Evolutionary conservation across 2,329 filamentous ascomycete genomes (phyloP), one percentile per base, ranked within the genome.

Genomic region (Colletotrichum noveboracense): DNA sequence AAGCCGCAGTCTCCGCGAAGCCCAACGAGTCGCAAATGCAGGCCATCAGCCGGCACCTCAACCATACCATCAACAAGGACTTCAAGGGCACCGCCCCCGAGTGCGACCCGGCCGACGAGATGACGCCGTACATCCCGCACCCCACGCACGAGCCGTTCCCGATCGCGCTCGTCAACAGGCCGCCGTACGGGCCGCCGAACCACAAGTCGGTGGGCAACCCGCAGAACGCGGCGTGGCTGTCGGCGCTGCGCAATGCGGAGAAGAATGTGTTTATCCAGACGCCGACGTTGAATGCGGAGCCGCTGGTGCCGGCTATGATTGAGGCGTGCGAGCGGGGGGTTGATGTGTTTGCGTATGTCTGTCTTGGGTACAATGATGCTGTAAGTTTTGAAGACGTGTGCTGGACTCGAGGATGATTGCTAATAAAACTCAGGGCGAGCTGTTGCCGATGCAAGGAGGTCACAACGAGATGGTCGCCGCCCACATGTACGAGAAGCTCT

Each of bases 301-400:
- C 91, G 0, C 85, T 96, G 0, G 80, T 95, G 0, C 89, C 91
- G 0, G 92, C 92, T 1, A 88, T 96, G 5, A 80, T 90, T 1
- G 88, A 88, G 5, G 94, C 94, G 0, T 89, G 93, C n/a, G 88
- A 91, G 75, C 87, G 94, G 2, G 94, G 94, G 0, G 84, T 96
- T 0, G 86, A 92, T 66, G 91, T 96, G 0, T 92, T 90, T 1
- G 93, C 92, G 81, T 96, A 94, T 77, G 88, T 95, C 2, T 95
- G 93, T 77, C 89, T 96, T 1, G 94, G 94, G 2, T 96, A 96
- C 84, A 96, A 96, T 77, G 94, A 96, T 78, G 86, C 91, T 0
- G 87, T 88, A 80, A 79, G 86, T 82, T 38, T 14, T 4, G 6
- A 34, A 16, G 28, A 13, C 12, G 6, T 0, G 0, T 9, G 6